Evolutionary conservation across 2,329 filamentous ascomycete species (phyloP), one percentile per base, ranked within the genome.

Genomic region (Colletotrichum sublineola): DNA sequence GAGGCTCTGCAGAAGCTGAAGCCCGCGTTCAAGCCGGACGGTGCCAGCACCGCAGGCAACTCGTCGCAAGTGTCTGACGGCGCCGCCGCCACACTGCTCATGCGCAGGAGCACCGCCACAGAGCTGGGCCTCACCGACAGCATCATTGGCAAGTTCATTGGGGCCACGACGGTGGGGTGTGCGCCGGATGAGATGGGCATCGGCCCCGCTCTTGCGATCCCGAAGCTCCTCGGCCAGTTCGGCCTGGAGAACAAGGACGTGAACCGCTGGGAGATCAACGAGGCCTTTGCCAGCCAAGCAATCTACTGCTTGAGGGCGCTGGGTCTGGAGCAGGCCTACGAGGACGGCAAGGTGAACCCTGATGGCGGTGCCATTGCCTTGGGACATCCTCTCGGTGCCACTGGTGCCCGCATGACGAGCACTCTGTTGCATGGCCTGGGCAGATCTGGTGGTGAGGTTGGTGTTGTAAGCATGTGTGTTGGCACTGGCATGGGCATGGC

Each of bases 341-440:
- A 91, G 76, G 83, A 89, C 67, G 89, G 89, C 9, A 92, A 89
- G 82, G 93, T 98, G 24, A 98, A 98, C 83, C 94, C 94, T 0
- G 95, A 97, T 77, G 96, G 96, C 73, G 95, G 96, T 42, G 96
- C 95, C 2, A 97, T 98, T 81, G 95, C 96, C n/a, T 84, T 98
- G 33, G 96, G 96, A 1, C 96, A 98, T 81, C 95, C 95, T 7
- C 87, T 98, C 1, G 95, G 96, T 58, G 95, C 95, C 42, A 98
- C 95, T 6, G 94, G 94, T 44, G 94, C 93, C 40, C 87, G 95
- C 76, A 92, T 97, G 88, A 83, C 95, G 77, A 90, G 90, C 60
- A 96, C 93, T 63, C 81, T 96, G 76, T 76, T 87, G 77, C 89
- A 85, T 80, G 97, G 84, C 80, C 89, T 82, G 87, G 92, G 85